Base-by-base conservation (phyloP, 306 rosid genomes). In the Castanea crenata region DNA sequence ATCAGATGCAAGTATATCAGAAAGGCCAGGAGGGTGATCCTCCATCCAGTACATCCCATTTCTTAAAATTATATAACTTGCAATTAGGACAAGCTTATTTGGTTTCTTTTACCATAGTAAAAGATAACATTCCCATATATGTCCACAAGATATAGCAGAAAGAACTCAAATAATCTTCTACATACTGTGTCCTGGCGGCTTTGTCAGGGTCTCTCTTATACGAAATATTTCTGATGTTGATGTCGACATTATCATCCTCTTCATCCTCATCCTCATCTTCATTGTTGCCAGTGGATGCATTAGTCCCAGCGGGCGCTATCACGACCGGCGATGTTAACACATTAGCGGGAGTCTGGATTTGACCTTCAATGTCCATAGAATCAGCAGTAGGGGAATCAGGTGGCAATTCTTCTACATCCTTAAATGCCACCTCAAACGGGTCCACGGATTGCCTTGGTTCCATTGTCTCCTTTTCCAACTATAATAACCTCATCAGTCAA, bases 341-440 rank as follows among this genome's bases (percentile, higher is more conserved):
- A 2, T 31, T 64, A 29, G 44, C 7, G 0, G 41, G 70, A 6
- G 41, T 16, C 13, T 15, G 46, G 32, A 64, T 15, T 16, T 64
- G 70, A 32, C 7, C 6, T 7, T 64, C 70, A 31, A 14, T 27
- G 20, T 64, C 41, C 18, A 31, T 4, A 64, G 44, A 19, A 31
- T 15, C 21, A 31, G 21, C 12, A 31, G 70, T 6, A 41, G 70
- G 23, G 35, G 70, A 64, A 64, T 64, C 70, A 6, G 70, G 70
- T 6, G 12, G 38, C 41, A 31, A 7, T 29, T 31, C 70, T 29
- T 64, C 46, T 5, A 16, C 70, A 32, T 64, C 70, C 44, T 64
- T 41, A 64, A 64, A 64, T 31, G 70, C 70, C 46, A 31, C 70
- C 34, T 64, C 70, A 64, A 64, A 64, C 14, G 46, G 70, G 46